phyloP scores from a whole-genome alignment of 2,329 filamentous ascomycete genomes.

The Fusarium anguioides region DNA sequence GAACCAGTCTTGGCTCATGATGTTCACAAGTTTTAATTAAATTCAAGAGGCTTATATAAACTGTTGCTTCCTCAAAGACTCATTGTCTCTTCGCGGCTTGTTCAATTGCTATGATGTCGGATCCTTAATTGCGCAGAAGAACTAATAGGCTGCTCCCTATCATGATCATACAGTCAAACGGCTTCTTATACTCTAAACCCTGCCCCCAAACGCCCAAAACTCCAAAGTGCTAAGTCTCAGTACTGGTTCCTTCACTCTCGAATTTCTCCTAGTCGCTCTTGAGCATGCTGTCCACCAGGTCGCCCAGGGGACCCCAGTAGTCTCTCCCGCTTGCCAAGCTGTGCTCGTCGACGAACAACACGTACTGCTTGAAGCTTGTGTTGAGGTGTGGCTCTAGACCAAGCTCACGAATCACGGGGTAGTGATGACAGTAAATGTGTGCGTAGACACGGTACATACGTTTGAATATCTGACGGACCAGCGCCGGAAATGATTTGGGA shows the following conservation, averaged over 20 bases:
- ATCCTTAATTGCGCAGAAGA: neutral
- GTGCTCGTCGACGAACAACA: constrained; percentile 98
- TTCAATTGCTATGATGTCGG: neutral
- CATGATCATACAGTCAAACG: constrained; percentile 38
- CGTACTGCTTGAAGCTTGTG: constrained; percentile 99
- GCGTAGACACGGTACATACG: constrained; percentile 98
- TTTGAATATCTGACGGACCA: constrained; percentile 98
- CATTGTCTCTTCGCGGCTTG: neutral
- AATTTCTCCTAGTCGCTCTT: constrained; percentile 76
- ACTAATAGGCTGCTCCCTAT: constrained; percentile 21
- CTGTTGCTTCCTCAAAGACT: neutral
- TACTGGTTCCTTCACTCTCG: constrained; percentile 16
- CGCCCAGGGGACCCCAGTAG: constrained; percentile 95
- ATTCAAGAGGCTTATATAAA: neutral
- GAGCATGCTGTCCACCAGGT: constrained; percentile 97
- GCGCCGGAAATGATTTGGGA: constrained; percentile 87
- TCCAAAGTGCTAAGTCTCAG: constrained; percentile 25
- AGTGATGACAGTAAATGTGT: constrained; percentile 99
- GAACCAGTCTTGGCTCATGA: neutral
- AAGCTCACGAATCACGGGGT: constrained; percentile 93
- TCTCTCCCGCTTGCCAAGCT: constrained; percentile 91
- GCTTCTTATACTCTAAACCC: constrained; percentile 18
- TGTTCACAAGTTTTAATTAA: neutral
- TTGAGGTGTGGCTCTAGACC: constrained; percentile 97
- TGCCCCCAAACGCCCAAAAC: constrained; percentile 36